Conservation (phyloP, 495 filamentous ascomycete genomes). For the Xylaria grammica region DNA sequence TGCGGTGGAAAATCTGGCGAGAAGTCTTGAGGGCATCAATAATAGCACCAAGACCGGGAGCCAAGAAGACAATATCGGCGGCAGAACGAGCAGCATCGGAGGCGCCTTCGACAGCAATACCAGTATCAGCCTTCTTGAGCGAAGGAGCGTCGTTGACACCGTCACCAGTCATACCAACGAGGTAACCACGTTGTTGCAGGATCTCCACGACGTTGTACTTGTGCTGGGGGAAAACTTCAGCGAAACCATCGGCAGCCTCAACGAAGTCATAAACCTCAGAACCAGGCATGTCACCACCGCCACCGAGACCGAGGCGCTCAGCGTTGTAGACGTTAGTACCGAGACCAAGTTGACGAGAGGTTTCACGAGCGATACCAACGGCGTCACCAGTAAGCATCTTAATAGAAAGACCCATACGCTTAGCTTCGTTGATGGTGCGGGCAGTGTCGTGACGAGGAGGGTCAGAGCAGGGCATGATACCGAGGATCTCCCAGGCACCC, state of each 20-base stretch:
- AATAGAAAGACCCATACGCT: conserved; percentile 83
- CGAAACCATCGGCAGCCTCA: conserved; percentile 92
- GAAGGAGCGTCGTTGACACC: conserved; percentile 98
- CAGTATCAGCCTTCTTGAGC: conserved; percentile 92
- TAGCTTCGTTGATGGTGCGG: conserved; percentile 87
- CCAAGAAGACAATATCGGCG: conserved; percentile 92
- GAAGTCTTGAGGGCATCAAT: conserved; percentile 93
- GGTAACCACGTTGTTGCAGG: conserved; percentile 93
- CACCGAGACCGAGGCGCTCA: conserved; percentile 80
- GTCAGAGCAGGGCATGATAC: conserved; percentile 92
- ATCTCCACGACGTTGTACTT: conserved; percentile 98
- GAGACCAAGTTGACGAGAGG: conserved; percentile 85
- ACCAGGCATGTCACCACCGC: conserved; percentile 88
- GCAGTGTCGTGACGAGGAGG: conserved; percentile 91
- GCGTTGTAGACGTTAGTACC: conserved; percentile 95
- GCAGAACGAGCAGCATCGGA: conserved; percentile 92
- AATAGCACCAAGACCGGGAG: conserved; percentile 88
- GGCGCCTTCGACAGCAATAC: conserved; percentile 92
- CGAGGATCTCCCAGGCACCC: conserved; percentile 84
- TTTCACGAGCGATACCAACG: conserved; percentile 90
- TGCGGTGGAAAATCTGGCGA: conserved; percentile 94
- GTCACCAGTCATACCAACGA: conserved; percentile 98
- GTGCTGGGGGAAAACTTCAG: conserved; percentile 96
- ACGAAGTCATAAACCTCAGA: conserved; percentile 94
- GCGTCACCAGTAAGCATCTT: conserved; percentile 98